Base-by-base conservation (phyloP, 2,329 filamentous ascomycete species). In the Phoma sp. region DNA sequence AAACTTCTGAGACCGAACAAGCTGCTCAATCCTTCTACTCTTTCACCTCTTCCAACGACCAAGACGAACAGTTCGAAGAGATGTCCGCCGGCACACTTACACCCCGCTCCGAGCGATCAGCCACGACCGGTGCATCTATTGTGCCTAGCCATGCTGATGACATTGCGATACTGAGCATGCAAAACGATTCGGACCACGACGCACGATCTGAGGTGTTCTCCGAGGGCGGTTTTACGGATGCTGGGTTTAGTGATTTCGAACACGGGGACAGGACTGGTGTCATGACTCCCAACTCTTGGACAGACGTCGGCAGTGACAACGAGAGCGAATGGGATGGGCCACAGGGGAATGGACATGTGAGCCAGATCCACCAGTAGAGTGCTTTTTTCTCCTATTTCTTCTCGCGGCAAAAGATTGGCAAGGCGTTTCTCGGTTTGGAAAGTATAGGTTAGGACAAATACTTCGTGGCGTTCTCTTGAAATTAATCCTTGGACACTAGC, bases 261-360 rank as follows among this genome's bases (percentile, higher is more conserved):
- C 44, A 62, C 13, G 62, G 55, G 0, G 62, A 66, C 19, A 41
- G 60, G n/a, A 51, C 65, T 0, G 74, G 74, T 15, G 62, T 71
- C 15, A 68, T 71, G 67, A 77, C 75, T 6, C 75, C 75, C 9
- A 69, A 59, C 13, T 72, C 68, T 22, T 77, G 75, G 75, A 75
- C 73, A 35, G 75, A 77, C 51, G 69, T 77, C 9, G 75, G 73
- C 2, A 76, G 73, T 52, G 75, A 77, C 41, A 69, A 71, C 38
- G 74, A 72, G 54, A 76, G 75, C 33, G 75, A 77, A 45, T 74
- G 67, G 64, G 74, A 68, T 32, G 71, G 69, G 25, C 46, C 41
- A 32, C 43, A 51, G 25, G 54, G 54, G 13, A 62, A 65, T 21
- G 71, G 71, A 0, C 65, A 71, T 32, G 67, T 69, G 17, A 67